These are phyloP conservation scores for Hypoxylon cercidicola DNA, from an alignment of 495 filamentous ascomycete genomes.

Conservation along the genomic window DNA sequence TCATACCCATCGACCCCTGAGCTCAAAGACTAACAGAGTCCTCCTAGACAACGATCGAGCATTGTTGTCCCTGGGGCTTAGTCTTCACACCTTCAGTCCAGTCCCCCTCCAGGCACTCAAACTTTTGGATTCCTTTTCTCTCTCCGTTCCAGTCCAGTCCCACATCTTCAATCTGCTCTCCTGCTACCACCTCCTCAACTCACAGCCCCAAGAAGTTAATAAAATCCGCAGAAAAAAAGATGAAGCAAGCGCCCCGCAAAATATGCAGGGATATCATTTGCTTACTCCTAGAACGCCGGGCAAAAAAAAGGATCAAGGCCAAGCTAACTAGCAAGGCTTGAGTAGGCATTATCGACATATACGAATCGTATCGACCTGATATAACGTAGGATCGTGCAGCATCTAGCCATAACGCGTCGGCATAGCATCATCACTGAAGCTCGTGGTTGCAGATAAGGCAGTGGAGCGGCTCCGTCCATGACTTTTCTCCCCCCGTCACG, in stretches of 20 bases:
- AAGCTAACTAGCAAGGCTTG: constrained; percentile 20
- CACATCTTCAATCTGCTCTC: constrained; percentile 15
- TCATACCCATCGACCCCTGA: no score
- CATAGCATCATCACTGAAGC: constrained; percentile 44
- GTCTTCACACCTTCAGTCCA: no score
- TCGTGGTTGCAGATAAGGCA: constrained; percentile 55
- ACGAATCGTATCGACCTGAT: constrained; percentile 13
- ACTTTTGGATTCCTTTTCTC: no score
- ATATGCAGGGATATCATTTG: constrained; percentile 42
- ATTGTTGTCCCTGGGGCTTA: no score
- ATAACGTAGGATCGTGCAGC: background rate
- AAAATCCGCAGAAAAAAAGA: constrained; percentile 10
- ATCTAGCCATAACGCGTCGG: background rate
- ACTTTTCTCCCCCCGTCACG: constrained; percentile 55
- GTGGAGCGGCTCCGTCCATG: constrained; percentile 57
- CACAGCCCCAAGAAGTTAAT: background rate
- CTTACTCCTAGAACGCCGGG: constrained; percentile 35
- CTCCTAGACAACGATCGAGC: no score
- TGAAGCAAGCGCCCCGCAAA: constrained; percentile 35
- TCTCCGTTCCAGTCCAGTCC: no score
- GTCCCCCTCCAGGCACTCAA: no score
- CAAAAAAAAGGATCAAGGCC: constrained; percentile 21
- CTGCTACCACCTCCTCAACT: background rate
- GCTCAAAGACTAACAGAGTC: no score
- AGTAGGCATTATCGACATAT: constrained; percentile 10